Percentiles rank a stretch among this genome's conserved stretches.
Conservation (phyloP, 495 filamentous ascomycete species). For the Neurospora tetraspora region DNA sequence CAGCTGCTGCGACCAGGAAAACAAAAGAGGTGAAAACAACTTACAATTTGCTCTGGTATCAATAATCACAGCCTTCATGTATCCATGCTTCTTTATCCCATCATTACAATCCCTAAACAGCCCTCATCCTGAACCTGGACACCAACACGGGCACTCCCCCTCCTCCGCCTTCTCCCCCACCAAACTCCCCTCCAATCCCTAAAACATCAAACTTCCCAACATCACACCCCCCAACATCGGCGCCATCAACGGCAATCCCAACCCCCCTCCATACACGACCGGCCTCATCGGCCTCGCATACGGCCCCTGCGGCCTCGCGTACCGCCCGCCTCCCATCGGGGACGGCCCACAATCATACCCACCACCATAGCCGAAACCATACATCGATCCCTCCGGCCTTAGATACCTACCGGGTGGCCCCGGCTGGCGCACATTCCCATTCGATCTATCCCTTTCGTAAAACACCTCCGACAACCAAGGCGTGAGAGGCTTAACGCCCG, state of each 20-base stretch:
- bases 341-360: conserved; percentile 12
- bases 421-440: not conserved
- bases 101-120: not conserved
- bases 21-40: not conserved
- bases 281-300: conserved; percentile 4
- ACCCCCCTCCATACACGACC: not conserved
- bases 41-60: not conserved
- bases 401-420: conserved; percentile 13
- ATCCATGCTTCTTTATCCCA: not conserved
- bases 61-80: not conserved
- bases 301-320: conserved; percentile 1
- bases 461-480: conserved; percentile 17
- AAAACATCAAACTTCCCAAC: conserved; percentile 2
- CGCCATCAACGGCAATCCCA: conserved; percentile 2
- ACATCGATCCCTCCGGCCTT: conserved; percentile 16
- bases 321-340: conserved; percentile 12
- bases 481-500: conserved; percentile 2
- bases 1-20: too few species aligned
- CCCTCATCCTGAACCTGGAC: not conserved
- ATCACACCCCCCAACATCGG: not conserved
- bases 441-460: conserved; percentile 7
- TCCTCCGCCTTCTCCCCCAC: not conserved
- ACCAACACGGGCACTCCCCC: not conserved
- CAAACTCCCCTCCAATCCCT: conserved; percentile 11
- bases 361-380: conserved; percentile 16